phyloP scores from a whole-genome alignment of 495 filamentous ascomycete species.

The Bacidia gigantensis region DNA sequence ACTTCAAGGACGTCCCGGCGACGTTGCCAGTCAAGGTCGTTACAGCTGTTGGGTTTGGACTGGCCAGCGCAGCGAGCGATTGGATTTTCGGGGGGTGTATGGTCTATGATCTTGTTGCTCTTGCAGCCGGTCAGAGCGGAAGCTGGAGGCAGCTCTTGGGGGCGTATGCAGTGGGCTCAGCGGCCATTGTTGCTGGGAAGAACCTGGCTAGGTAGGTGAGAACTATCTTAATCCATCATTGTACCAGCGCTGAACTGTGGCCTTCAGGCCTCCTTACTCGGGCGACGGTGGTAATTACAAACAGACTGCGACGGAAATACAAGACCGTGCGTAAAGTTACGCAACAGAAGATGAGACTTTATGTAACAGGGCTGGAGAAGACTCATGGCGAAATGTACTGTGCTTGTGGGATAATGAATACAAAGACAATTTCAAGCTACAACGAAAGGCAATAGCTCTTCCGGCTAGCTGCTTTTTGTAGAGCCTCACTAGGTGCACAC shows the following conservation, averaged over 20 bases:
- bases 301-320: conserved; percentile 13
- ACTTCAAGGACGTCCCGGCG: conserved; percentile 29
- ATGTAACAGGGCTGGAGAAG: no score
- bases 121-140: conserved; percentile 32
- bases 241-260: neutral
- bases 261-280: conserved; percentile 17
- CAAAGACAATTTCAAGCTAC: no score
- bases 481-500: no score
- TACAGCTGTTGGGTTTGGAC: conserved; percentile 33
- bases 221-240: neutral
- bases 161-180: conserved; percentile 31
- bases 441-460: no score
- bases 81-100: conserved; percentile 41
- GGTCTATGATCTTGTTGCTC: conserved; percentile 36
- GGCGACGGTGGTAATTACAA: conserved; percentile 10
- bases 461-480: no score
- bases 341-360: no score
- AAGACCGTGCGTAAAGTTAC: conserved; percentile 16
- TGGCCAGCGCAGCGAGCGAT: conserved; percentile 28
- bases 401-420: no score
- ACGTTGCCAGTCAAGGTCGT: conserved; percentile 29
- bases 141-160: conserved; percentile 33
- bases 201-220: conserved; percentile 33
- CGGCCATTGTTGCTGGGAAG: conserved; percentile 35
- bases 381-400: no score